Percentiles rank a stretch among this genome's conserved stretches.
Conservation (phyloP, 73 alveolate species). For the Paramecium bursaria region DNA sequence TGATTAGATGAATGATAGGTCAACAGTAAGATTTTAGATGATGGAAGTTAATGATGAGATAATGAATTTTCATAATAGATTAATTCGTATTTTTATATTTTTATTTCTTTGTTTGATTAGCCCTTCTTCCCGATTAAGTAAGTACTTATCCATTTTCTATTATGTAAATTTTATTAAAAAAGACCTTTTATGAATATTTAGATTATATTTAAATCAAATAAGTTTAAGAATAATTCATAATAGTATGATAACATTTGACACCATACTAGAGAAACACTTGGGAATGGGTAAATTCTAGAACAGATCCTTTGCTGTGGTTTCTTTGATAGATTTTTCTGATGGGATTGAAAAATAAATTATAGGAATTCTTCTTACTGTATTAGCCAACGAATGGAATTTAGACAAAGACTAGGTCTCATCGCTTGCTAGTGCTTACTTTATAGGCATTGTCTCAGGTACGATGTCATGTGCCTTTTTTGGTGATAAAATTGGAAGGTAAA, state of each 20-base stretch:
- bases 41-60: no score
- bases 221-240: no score
- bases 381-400: slow-evolving; percentile 48
- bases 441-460: slow-evolving; percentile 41
- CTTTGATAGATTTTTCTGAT: slow-evolving; percentile 48
- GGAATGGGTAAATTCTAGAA: slow-evolving; percentile 43
- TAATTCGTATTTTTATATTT: no score
- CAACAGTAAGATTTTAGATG: no score
- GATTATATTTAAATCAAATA: no score
- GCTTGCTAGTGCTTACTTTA: slow-evolving; percentile 23
- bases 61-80: no score
- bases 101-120: no score
- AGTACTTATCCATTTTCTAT: no score
- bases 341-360: slow-evolving; percentile 35
- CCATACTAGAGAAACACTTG: neutral
- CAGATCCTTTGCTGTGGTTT: slow-evolving; percentile 4
- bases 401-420: slow-evolving; percentile 6
- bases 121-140: no score
- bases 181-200: no score
- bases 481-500: slow-evolving; percentile 30
- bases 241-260: neutral
- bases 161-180: no score
- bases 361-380: slow-evolving; percentile 16
- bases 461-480: slow-evolving; percentile 36
- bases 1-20: no score